Base-by-base conservation (phyloP, 306 rosid species). In the Argentina anserina region DNA sequence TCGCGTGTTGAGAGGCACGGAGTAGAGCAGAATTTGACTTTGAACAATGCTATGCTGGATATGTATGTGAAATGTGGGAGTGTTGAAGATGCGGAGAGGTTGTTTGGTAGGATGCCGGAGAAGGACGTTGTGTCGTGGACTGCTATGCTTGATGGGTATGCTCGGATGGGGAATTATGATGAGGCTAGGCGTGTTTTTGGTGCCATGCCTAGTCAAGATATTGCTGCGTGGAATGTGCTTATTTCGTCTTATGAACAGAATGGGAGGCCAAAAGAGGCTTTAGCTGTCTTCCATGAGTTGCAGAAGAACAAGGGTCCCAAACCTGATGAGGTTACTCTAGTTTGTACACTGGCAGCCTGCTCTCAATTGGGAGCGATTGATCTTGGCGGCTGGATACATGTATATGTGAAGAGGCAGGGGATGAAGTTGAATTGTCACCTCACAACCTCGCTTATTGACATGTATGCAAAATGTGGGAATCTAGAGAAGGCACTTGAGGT, bases 121-220 rank as follows among this genome's bases (percentile, higher is more conserved):
- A 89, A 78, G 81, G 94, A 89, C 55, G 65, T 89, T n/a, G 81
- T 89, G 46, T 84, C 89, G 11, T 86, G 91, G 94, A 89, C 91
- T 42, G 83, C 91, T 28, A 77, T 86, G 84, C 86, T 89, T 72
- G 87, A 89, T 79, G 94, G 89, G 60, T 82, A 79, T 73, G 85
- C 91, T 36, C 88, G 82, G 71, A 56, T 23, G 41, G 90, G 87
- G 37, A 72, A 84, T 18, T 86, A 76, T 56, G 74, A 84, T 15
- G 76, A 80, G 83, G 89, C 91, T 69, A 72, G 39, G 61, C 40
- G 6, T 34, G 28, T 81, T 34, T 89, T 89, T 53, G 69, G 77
- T 42, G 80, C 78, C 41, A 79, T 84, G 85, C 94, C 91, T 66
- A 21, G 61, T 50, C 75, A 87, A 61, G 90, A 76, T 29, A 83